Evolutionary conservation across 2,329 filamentous ascomycete genomes (phyloP).

Genomic region (Hymenoscyphus scutula): DNA sequence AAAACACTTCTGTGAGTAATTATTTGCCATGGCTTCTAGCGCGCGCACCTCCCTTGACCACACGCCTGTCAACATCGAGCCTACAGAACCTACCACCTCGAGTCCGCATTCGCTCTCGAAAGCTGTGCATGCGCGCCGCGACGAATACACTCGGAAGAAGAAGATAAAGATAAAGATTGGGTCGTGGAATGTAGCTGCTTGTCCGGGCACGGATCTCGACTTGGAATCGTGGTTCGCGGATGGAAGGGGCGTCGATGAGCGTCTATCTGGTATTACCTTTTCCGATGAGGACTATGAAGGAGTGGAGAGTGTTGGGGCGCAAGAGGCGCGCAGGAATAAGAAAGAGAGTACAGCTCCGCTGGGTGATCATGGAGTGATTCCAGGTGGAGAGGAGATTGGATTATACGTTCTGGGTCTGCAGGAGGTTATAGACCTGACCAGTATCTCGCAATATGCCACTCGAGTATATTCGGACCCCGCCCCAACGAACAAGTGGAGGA

Average conservation of each 20-base stretch:
- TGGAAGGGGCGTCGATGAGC: conserved; percentile 66
- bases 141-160: conserved; percentile 75
- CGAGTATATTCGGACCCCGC: conserved; percentile 69
- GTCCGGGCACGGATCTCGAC: conserved; percentile 83
- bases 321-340: conserved; percentile 45
- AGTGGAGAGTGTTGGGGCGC: conserved; percentile 45
- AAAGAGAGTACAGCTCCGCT: conserved; percentile 47
- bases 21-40: conserved; percentile 22
- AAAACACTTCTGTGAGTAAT: not conserved
- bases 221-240: conserved; percentile 84
- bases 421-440: conserved; percentile 84
- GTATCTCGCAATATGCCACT: conserved; percentile 73
- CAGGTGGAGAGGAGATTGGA: conserved; percentile 68
- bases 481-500: conserved; percentile 76
- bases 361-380: conserved; percentile 38
- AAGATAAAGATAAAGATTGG: conserved; percentile 84
- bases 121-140: conserved; percentile 67
- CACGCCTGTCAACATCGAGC: conserved; percentile 1
- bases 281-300: conserved; percentile 39
- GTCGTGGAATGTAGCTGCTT: conserved; percentile 90
- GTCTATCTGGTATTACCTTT: conserved; percentile 55
- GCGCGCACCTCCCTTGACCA: conserved; percentile 22
- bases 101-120: conserved; percentile 59
- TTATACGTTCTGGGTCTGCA: conserved; percentile 90
- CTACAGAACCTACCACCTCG: conserved; percentile 30